Evolutionary conservation across 495 filamentous ascomycete genomes (phyloP).

Genomic region (Trichocladium antarcticum): DNA sequence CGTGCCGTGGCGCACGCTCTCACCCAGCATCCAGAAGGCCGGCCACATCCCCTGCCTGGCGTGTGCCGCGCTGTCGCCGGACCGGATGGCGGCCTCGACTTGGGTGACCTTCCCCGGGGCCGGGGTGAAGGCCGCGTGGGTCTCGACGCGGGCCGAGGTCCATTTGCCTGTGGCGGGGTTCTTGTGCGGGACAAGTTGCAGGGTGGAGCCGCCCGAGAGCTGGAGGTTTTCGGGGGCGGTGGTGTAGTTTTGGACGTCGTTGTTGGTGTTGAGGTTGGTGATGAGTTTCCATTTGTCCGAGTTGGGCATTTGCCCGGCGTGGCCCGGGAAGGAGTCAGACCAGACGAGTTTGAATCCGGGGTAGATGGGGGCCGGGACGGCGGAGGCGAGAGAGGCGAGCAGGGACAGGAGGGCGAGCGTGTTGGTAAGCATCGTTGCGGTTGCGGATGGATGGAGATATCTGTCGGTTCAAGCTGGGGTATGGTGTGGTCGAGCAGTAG

Average conservation of each 20-base stretch:
- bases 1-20: constrained; percentile 38
- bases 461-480: neutral
- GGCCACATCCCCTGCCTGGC: constrained; percentile 43
- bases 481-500: neutral
- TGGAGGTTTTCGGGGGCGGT: constrained; percentile 35
- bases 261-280: constrained; percentile 32
- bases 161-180: constrained; percentile 26
- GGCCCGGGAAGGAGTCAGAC: constrained; percentile 21
- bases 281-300: constrained; percentile 29
- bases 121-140: constrained; percentile 33
- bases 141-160: constrained; percentile 43
- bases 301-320: constrained; percentile 16
- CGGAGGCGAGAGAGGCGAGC: constrained; percentile 18
- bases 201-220: constrained; percentile 35
- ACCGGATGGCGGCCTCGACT: constrained; percentile 32
- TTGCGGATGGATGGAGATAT: too few relatives aligned
- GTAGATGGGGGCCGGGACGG: constrained; percentile 13
- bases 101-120: constrained; percentile 29
- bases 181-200: constrained; percentile 37
- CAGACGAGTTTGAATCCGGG: constrained; percentile 21
- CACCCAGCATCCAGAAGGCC: constrained; percentile 44
- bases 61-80: constrained; percentile 25
- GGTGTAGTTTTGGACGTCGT: constrained; percentile 37
- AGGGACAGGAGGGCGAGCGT: constrained; percentile 12
- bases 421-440: constrained; percentile 16